Base-by-base conservation (phyloP, 2,329 filamentous ascomycete genomes). In the Sclerotinia borealis region DNA sequence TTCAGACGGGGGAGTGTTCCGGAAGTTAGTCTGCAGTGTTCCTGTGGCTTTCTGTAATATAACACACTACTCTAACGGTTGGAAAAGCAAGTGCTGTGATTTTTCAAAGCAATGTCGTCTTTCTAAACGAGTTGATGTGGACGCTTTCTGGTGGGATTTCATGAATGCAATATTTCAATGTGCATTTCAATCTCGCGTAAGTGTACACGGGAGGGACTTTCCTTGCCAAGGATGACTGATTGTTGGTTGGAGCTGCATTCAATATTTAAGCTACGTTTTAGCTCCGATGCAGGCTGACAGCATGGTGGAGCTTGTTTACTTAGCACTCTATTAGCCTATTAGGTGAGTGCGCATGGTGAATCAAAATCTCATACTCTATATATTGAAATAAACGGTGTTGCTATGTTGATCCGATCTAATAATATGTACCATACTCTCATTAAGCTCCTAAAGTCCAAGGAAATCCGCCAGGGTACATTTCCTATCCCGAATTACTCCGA, bases 371-470 rank as follows among this genome's bases (percentile, higher is more conserved):
- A 55, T 54, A 36, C 10, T 36, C 29, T 10, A 36, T 48, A 48
- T 47, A 15, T 19, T 47, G 41, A 48, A 5, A 59, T 27, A 47
- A 29, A 59, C 25, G 25, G 4, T 25, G 31, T 27, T 48, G 43
- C n/a, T n/a, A 13, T 29, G 48, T 45, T 31, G 25, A 43, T n/a
- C 10, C 22, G 5, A 25, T 61, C 59, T 61, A 58, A 55, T 55
- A 61, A 61, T 55, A 55, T n/a, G n/a, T n/a, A 61, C 11, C 37
- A 55, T 11, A 25, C 15, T 36, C 27, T 45, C 39, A 61, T 45
- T 41, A 43, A 36, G 25, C 49, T 25, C 17, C 29, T 37, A 11
- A n/a, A 34, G 45, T 55, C 49, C 37, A 61, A 47, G 27, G 29
- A 61, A 54, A 61, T 36, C 27, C 22, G 41, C 7, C 29, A 17